These are phyloP conservation scores for Rhodotorula glutinis DNA, from an alignment of 1,284 basidiomycete genomes.

Conservation along the genomic window DNA sequence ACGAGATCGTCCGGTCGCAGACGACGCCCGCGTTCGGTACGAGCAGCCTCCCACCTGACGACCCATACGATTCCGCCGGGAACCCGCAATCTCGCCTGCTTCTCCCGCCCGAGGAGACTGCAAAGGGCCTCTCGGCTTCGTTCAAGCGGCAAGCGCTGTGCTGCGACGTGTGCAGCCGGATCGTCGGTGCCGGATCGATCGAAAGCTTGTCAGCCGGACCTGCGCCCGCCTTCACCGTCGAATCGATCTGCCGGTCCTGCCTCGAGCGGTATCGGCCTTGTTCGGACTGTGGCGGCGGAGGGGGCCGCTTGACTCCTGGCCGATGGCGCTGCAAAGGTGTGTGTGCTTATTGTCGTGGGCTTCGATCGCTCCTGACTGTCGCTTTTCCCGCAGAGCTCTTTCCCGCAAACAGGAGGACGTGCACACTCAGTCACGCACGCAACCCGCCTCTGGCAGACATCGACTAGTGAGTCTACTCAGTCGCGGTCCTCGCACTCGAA, in stretches of 20 bases:
- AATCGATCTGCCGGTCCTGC: constrained; percentile 25
- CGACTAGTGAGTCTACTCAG: constrained; percentile 10
- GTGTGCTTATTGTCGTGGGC: not conserved
- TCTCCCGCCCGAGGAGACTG: constrained; percentile 14
- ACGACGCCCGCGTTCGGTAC: not conserved
- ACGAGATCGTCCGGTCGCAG: constrained; percentile 8
- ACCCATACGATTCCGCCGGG: not conserved
- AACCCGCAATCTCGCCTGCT: not conserved
- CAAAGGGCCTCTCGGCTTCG: constrained; percentile 6
- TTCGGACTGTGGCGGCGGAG: constrained; percentile 29
- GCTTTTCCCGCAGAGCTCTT: constrained; percentile 14
- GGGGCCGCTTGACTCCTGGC: constrained; percentile 27
- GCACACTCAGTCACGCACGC: constrained; percentile 25
- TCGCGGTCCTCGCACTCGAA: not conserved
- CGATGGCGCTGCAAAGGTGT: constrained; percentile 29
- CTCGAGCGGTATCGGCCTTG: constrained; percentile 22
- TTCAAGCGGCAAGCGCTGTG: constrained; percentile 18
- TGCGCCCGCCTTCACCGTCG: constrained; percentile 21
- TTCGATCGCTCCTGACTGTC: not conserved
- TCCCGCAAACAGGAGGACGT: constrained; percentile 22
- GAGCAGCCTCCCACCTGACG: not conserved
- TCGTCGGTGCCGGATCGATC: constrained; percentile 22
- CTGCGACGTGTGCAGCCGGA: constrained; percentile 28
- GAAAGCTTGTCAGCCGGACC: not conserved
- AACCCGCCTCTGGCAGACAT: constrained; percentile 25